Evolutionary conservation across 2,329 filamentous ascomycete species (phyloP), one percentile per base, ranked within the genome.

Genomic region (Ceratocystiopsis sp.): DNA sequence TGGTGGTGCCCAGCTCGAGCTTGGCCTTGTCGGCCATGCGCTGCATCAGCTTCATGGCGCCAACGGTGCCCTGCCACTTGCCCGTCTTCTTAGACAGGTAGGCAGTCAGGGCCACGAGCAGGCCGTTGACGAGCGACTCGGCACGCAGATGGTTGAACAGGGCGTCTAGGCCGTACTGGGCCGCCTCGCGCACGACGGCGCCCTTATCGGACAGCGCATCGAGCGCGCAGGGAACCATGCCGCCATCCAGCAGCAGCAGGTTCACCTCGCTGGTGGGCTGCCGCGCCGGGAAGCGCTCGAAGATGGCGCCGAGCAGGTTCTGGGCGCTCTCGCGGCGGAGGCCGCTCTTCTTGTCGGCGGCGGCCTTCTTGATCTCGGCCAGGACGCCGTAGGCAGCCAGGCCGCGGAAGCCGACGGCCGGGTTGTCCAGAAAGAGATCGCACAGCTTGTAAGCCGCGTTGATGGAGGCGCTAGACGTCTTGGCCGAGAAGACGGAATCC

Each of bases 11-110:
- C 49, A 84, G 75, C 44, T 80, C 78, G 60, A 93, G 78, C 69
- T 93, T 82, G 36, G 89, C 84, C 68, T 93, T 94, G 58, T 93
- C 83, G 40, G 91, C 91, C 80, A 96, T 93, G 61, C 79, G 84
- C 58, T 91, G 86, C 46, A 98, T 66, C 49, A 96, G 62, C 60
- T 81, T 78, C 57, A 81, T 80, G 38, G 84, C 91, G 47, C 82
- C 87, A 42, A 95, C 84, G 15, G 84, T 84, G 47, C 91, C 91
- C 64, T 98, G 91, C 91, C 91, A 98, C 65, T 98, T 98, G 51
- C 84, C 87, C 15, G 85, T 82, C 56, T 75, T 77, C 64, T 85
- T 93, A 57, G 69, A 68, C 29, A 98, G 69, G 59, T 96, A 96
- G 42, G 70, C 63, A 48, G 69, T 63, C 36, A 98, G 66, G 15